phyloP scores from a whole-genome alignment of 805 yeast species.

The Cyberlindnera suaveolens region DNA sequence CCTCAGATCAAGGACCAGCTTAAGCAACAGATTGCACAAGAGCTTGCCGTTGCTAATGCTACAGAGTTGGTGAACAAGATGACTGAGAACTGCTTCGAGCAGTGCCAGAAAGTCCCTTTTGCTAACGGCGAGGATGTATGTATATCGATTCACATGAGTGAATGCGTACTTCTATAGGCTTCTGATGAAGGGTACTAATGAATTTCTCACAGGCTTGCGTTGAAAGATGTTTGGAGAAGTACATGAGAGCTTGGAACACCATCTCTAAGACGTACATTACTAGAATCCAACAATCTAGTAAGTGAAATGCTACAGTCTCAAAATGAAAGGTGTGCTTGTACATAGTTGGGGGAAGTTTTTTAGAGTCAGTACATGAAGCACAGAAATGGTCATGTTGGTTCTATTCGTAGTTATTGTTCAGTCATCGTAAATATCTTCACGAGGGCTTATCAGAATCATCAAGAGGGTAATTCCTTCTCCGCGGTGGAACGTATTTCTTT shows the following conservation, averaged over 20 bases:
- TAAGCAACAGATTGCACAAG: conserved; percentile 68
- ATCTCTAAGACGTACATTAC: conserved; percentile 71
- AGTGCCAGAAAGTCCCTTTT: conserved; percentile 65
- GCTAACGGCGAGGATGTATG: conserved; percentile 43
- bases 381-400: no score
- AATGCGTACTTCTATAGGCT: not conserved
- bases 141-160: not conserved
- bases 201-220: conserved; percentile 41
- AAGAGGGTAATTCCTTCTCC: conserved; percentile 12
- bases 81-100: conserved; percentile 81
- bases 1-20: conserved; percentile 47
- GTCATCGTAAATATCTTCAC: not conserved
- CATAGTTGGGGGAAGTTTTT: not conserved
- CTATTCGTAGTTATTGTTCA: no score
- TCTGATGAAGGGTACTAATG: conserved; percentile 1
- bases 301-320: conserved; percentile 1
- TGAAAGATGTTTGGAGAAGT: conserved; percentile 75
- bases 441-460: conserved; percentile 10
- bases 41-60: conserved; percentile 87
- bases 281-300: conserved; percentile 54
- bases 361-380: not conserved
- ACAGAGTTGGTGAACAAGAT: conserved; percentile 79
- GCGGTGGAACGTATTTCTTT: conserved; percentile 8
- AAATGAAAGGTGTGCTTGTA: conserved; percentile 1
- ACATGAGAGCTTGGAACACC: conserved; percentile 87